Conservation (phyloP, 2,329 filamentous ascomycete species). For the Claviceps digitariae region DNA sequence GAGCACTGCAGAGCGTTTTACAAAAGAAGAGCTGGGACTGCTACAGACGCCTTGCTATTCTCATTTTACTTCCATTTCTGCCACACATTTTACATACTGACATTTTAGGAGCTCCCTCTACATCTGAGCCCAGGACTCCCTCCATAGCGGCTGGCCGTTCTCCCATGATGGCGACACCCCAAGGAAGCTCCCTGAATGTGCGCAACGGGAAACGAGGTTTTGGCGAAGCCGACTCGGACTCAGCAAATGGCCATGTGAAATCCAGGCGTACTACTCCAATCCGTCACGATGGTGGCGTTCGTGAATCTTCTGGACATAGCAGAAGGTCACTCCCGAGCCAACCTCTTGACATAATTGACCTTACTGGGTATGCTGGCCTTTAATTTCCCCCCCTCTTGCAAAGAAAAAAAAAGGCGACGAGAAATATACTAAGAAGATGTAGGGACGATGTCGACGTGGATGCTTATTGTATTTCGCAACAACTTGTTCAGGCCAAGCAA, state of each 20-base stretch:
- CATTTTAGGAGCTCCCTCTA: neutral
- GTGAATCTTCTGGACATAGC: neutral
- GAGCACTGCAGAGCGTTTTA: neutral
- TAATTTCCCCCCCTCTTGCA: too few relatives aligned
- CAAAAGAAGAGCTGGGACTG: neutral
- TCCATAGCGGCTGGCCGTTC: neutral
- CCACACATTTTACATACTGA: neutral
- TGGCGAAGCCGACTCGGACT: conserved; percentile 9
- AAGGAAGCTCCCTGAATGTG: conserved; percentile 9
- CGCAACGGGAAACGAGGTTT: conserved; percentile 18
- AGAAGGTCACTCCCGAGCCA: conserved; percentile 2
- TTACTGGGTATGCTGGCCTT: conserved; percentile 24
- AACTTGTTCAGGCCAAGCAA: conserved; percentile 22
- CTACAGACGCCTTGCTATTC: neutral
- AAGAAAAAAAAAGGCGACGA: neutral
- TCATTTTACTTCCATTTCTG: neutral
- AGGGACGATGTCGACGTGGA: conserved; percentile 21
- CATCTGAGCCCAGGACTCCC: neutral
- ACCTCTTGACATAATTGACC: conserved; percentile 24
- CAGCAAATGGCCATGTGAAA: conserved; percentile 14
- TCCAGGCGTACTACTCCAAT: conserved; percentile 19
- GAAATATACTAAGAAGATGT: neutral
- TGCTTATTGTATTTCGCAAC: conserved; percentile 17
- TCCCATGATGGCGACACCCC: neutral
- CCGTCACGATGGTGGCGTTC: neutral